Conservation (phyloP, 805 yeast species). For the Alloascoidea africana region DNA sequence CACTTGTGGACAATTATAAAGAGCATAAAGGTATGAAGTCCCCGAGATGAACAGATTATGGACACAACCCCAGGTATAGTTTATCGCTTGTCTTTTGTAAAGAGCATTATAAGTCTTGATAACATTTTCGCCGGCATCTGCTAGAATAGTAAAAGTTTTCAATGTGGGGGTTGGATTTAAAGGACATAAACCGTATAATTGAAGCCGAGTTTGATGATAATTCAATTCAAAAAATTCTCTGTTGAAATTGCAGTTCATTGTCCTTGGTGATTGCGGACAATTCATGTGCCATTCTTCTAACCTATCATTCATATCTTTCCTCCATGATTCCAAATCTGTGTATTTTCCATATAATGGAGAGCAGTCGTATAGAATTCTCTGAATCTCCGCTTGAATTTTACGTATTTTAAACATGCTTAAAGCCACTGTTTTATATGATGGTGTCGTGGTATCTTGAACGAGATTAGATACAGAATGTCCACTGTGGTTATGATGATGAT, state of each 20-base stretch:
- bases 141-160: constrained; percentile 39
- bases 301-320: constrained; percentile 28
- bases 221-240: constrained; percentile 56
- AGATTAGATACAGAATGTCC: too few species aligned
- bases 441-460: constrained; percentile 23
- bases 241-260: constrained; percentile 66
- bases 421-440: constrained; percentile 57
- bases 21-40: constrained; percentile 63
- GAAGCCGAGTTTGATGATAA: constrained; percentile 58
- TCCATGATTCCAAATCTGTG: constrained; percentile 47
- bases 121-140: constrained; percentile 50
- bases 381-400: constrained; percentile 64
- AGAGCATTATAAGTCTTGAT: constrained; percentile 48
- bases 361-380: constrained; percentile 53
- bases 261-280: constrained; percentile 37
- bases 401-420: constrained; percentile 55
- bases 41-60: constrained; percentile 86
- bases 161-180: constrained; percentile 37
- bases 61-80: constrained; percentile 89
- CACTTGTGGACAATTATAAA: constrained; percentile 51
- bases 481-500: too few species aligned
- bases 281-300: constrained; percentile 48
- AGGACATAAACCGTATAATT: constrained; percentile 70
- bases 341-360: constrained; percentile 57
- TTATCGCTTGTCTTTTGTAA: constrained; percentile 38